Conservation (phyloP, 768 basidiomycete species). For the Mycena venus region DNA sequence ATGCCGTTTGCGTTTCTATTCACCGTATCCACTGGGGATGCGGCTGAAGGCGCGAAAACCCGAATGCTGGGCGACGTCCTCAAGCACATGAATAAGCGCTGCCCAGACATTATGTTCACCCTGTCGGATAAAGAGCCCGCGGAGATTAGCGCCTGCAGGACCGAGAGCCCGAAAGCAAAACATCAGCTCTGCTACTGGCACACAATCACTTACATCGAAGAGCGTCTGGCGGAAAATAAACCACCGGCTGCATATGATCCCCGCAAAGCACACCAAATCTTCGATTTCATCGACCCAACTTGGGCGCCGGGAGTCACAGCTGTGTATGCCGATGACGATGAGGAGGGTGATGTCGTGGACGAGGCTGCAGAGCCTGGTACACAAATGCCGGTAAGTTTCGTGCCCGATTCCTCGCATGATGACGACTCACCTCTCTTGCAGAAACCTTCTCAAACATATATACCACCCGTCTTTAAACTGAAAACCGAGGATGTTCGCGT, state of each 20-base stretch:
- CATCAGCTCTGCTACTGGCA: constrained; percentile 52
- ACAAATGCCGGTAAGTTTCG: background rate
- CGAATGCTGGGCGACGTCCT: background rate
- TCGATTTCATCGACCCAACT: constrained; percentile 39
- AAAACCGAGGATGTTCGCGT: constrained; percentile 15
- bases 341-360: background rate
- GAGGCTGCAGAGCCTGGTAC: background rate
- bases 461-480: constrained; percentile 30
- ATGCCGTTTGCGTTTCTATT: background rate
- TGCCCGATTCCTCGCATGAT: background rate
- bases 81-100: background rate
- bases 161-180: constrained; percentile 48
- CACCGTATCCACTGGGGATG: background rate
- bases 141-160: too few relatives aligned
- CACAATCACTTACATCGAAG: constrained; percentile 39
- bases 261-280: too few relatives aligned
- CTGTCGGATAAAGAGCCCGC: constrained; percentile 43
- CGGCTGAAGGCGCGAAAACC: background rate
- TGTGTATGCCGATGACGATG: constrained; percentile 28
- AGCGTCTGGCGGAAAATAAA: too few relatives aligned
- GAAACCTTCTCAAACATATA: too few relatives aligned
- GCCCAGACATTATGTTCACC: background rate
- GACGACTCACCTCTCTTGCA: too few relatives aligned
- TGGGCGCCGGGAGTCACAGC: constrained; percentile 39
- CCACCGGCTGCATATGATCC: too few relatives aligned